These are phyloP conservation scores for Schizochytrium sp. DNA, from an alignment of 108 stramenopile species.

Conservation along the genomic window DNA sequence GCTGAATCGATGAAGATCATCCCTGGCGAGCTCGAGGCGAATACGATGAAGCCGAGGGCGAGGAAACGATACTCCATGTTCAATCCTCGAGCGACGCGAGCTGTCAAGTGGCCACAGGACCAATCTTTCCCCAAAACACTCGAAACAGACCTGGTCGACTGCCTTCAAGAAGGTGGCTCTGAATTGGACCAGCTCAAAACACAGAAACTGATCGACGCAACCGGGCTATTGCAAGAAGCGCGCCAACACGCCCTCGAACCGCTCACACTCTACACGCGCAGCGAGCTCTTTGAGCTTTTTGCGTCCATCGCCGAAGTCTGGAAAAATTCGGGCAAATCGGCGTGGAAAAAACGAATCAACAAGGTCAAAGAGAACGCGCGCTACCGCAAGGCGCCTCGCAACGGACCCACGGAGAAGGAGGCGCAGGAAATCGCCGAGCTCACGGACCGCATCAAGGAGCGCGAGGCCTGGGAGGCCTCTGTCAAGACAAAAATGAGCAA, in stretches of 20 bases:
- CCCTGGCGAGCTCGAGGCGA: neutral
- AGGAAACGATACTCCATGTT: neutral
- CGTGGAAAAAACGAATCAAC: conserved; percentile 11
- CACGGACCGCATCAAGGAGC: neutral
- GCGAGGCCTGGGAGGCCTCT: neutral
- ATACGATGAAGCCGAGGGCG: neutral
- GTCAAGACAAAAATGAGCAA: neutral
- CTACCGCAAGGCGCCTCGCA: neutral
- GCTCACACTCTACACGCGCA: neutral
- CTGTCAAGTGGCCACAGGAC: neutral
- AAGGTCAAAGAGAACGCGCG: conserved; percentile 14
- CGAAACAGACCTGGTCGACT: neutral
- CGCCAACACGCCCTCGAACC: neutral
- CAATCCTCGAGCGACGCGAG: neutral
- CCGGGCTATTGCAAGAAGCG: neutral
- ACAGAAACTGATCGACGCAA: conserved; percentile 4
- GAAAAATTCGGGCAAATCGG: neutral
- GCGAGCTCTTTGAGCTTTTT: conserved; percentile 10
- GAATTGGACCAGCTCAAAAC: neutral
- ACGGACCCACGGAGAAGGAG: neutral
- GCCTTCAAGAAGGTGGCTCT: neutral
- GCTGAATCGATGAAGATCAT: neutral
- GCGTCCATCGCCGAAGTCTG: neutral
- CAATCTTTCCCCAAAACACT: neutral
- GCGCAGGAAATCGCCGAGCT: neutral